Evolutionary conservation across 495 filamentous ascomycete species (phyloP), one percentile per base, ranked within the genome.

Genomic region (Annulohypoxylon bovei): DNA sequence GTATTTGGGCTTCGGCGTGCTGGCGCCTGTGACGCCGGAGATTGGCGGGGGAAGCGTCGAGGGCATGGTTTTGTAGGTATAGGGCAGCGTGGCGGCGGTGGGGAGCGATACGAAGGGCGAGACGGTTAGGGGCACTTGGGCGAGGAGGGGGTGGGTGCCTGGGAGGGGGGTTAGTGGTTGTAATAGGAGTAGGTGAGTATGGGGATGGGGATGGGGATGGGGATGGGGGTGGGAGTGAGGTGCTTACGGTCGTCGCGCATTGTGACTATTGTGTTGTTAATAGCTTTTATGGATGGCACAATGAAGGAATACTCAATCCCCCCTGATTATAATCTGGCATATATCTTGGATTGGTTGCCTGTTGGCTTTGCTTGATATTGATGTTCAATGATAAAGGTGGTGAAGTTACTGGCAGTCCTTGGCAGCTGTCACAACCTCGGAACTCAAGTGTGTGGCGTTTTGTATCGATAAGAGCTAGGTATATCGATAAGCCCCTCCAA

Each of bases 81-180:
- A 98, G 32, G 95, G 95, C 1, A 99, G 88, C 2, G 95, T 97
- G 49, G 94, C 90, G 25, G 95, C 90, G 7, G 91, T 89, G 28
- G 96, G 95, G 39, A 98, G 92, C 65, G 89, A 91, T 79, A 98
- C 89, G 84, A 97, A 97, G 23, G 95, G 95, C 30, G 94, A 97
- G 59, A 98, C 93, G 65, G 93, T 95, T 54, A 98, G 86, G 56
- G 94, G 92, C 56, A 98, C 87, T 80, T 99, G 95, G 67, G 92
- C 92, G 47, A 98, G 91, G 67, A 97, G 88, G 20, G 91, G 92
- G 80, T 98, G 94, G 3, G 92, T 88, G 62, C 87, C 92, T 95
- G 71, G 6, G 35, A 6, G 9, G 54, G 4, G 56, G 1, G 63
- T 58, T 68, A 47, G 69, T 47, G 37, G 18, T 56, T 23, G 5